A percentile compares a stretch with the other conserved stretches of the same genome.
Evolutionary conservation across 306 rosid species (phyloP).

Genomic region (Cicer cuneatum): DNA sequence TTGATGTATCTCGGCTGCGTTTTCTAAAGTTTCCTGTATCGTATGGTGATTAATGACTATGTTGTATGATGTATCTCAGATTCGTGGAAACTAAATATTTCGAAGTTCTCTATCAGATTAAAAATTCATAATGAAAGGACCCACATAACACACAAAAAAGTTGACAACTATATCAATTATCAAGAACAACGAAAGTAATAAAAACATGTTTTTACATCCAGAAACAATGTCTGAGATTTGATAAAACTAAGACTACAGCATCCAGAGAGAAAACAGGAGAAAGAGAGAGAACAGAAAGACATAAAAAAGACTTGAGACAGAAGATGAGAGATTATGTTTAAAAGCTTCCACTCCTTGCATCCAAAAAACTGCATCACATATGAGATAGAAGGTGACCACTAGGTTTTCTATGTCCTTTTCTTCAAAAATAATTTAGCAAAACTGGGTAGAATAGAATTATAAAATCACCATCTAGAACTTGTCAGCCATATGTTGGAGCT

Average conservation of each 20-base stretch:
- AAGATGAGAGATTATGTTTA: background rate
- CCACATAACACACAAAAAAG: conserved; percentile 1
- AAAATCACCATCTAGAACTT: background rate
- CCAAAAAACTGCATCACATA: conserved; percentile 3
- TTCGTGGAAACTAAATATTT: background rate
- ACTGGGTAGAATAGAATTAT: conserved; percentile 22
- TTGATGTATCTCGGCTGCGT: background rate
- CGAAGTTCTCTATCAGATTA: background rate
- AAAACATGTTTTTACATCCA: background rate
- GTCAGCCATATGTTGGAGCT: conserved; percentile 1
- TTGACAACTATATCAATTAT: background rate
- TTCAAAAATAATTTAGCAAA: background rate
- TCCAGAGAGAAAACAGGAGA: background rate
- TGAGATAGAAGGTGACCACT: conserved; percentile 8
- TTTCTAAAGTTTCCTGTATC: background rate
- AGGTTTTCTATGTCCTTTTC: conserved; percentile 22
- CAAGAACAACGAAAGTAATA: background rate
- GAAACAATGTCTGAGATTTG: conserved; percentile 23
- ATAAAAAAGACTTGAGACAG: conserved; percentile 17
- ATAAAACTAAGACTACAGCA: conserved; percentile 21
- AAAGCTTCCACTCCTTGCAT: background rate
- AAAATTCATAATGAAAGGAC: background rate
- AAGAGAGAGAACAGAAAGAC: background rate
- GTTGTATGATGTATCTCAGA: background rate
- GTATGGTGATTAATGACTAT: background rate